phyloP scores from a whole-genome alignment of 495 filamentous ascomycete genomes.

The Aspergillus wentii region DNA sequence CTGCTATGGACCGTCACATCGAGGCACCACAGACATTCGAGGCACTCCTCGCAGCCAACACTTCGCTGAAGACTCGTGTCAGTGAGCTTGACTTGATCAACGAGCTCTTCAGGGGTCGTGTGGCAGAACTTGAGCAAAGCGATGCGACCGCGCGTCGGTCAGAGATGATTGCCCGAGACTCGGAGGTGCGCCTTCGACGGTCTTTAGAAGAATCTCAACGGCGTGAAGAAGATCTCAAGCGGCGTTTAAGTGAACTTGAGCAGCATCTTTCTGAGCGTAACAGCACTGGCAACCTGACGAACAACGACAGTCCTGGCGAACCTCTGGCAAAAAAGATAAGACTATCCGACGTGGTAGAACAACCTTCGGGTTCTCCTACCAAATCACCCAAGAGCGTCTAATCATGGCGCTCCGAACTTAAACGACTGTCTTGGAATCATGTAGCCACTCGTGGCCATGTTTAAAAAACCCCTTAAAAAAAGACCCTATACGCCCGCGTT shows the following conservation, averaged over 20 bases:
- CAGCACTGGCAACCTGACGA: conserved; percentile 8
- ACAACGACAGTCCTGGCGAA: conserved; percentile 29
- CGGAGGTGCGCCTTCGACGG: conserved; percentile 57
- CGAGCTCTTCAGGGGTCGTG: conserved; percentile 83
- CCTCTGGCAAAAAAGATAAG: conserved; percentile 43
- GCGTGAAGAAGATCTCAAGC: conserved; percentile 78
- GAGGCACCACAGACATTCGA: conserved; percentile 80
- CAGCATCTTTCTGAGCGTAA: conserved; percentile 45
- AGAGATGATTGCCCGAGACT: conserved; percentile 51
- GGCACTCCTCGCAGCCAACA: conserved; percentile 69
- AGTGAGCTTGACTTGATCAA: conserved; percentile 95
- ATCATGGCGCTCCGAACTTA: too few relatives aligned
- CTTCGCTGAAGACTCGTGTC: conserved; percentile 81
- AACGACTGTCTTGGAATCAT: conserved; percentile 3
- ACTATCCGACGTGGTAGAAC: conserved; percentile 40
- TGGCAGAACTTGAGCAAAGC: conserved; percentile 79
- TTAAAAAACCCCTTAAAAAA: too few relatives aligned
- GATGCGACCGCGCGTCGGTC: conserved; percentile 61
- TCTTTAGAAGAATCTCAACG: conserved; percentile 70
- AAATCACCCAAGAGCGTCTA: conserved; percentile 40
- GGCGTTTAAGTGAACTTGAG: conserved; percentile 76
- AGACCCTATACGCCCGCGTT: conserved; percentile 9
- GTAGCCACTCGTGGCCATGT: too few relatives aligned
- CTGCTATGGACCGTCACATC: conserved; percentile 67
- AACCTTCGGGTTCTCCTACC: conserved; percentile 27